phyloP scores from a whole-genome alignment of 139 green algal species.

The Haematococcus sp. region DNA sequence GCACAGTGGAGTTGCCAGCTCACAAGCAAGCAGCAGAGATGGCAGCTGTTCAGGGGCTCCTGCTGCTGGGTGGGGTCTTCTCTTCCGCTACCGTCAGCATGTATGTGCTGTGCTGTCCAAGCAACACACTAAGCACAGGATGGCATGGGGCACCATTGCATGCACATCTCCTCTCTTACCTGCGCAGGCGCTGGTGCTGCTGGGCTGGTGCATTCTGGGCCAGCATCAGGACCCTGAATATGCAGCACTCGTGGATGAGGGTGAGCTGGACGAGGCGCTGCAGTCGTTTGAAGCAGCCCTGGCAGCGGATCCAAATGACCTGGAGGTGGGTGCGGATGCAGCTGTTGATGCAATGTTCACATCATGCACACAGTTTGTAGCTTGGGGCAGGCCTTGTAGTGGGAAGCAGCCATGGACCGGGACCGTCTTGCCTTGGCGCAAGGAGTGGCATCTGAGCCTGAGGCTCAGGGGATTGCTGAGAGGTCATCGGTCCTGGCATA shows the following conservation, averaged over 20 bases:
- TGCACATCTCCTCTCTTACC: too few species aligned
- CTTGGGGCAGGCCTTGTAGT: not conserved
- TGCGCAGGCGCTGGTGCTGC: conserved; percentile 20
- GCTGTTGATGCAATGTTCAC: not conserved
- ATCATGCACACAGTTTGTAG: not conserved
- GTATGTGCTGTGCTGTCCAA: too few species aligned
- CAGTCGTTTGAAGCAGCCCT: conserved; percentile 45
- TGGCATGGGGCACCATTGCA: too few species aligned
- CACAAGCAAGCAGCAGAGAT: too few species aligned
- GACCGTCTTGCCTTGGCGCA: not conserved
- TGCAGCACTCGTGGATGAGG: conserved; percentile 25
- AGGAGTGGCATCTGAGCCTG: too few species aligned
- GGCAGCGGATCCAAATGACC: conserved; percentile 34
- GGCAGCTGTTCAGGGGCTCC: too few species aligned
- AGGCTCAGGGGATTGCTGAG: too few species aligned
- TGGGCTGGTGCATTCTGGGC: conserved; percentile 62
- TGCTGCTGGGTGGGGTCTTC: too few species aligned
- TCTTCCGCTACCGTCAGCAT: too few species aligned
- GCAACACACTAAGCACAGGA: too few species aligned
- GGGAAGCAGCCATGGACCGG: not conserved
- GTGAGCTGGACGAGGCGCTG: conserved; percentile 43
- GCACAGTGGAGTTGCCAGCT: too few species aligned
- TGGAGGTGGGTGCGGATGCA: conserved; percentile 34
- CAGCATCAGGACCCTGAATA: conserved; percentile 42
- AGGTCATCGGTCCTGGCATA: too few species aligned